Conservation (phyloP, 2,329 filamentous ascomycete genomes). For the Phaeosphaeria sp. region DNA sequence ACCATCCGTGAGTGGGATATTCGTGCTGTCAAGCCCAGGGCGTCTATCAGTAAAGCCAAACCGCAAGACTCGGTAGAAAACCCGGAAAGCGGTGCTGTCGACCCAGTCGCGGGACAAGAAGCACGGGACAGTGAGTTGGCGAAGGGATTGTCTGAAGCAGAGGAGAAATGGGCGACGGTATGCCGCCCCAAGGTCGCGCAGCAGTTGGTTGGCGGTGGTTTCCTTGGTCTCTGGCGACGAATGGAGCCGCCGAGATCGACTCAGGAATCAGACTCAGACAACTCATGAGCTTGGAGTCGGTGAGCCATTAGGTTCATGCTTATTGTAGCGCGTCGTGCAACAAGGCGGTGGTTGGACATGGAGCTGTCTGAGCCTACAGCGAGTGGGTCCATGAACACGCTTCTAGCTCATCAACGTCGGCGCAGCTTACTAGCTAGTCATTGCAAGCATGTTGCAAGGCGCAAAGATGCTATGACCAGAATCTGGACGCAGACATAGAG, state of each 20-base stretch:
- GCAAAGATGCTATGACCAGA: not conserved
- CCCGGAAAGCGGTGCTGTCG: constrained; percentile 14
- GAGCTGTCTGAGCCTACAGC: not conserved
- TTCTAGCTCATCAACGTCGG: not conserved
- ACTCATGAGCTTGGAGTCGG: not conserved
- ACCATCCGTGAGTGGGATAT: constrained; percentile 71
- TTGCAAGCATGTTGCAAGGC: not conserved
- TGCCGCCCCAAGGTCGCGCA: constrained; percentile 48
- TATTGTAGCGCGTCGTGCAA: not conserved
- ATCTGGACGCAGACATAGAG: not conserved
- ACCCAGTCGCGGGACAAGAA: constrained; percentile 28
- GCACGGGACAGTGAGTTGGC: constrained; percentile 38
- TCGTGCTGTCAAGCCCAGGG: constrained; percentile 56
- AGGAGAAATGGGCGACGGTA: constrained; percentile 45
- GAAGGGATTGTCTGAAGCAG: constrained; percentile 28
- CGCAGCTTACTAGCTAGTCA: not conserved
- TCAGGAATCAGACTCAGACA: constrained; percentile 2
- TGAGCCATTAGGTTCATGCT: not conserved
- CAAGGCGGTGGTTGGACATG: not conserved
- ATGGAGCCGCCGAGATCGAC: constrained; percentile 28
- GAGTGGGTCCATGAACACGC: constrained; percentile 1
- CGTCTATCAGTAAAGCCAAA: constrained; percentile 32
- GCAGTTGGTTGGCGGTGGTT: constrained; percentile 46
- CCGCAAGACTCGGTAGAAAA: constrained; percentile 15
- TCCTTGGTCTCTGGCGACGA: constrained; percentile 46